Evolutionary conservation across 1,284 basidiomycete genomes (phyloP), one percentile per base, ranked within the genome.

Genomic region (Ustanciosporium gigantosporum): DNA sequence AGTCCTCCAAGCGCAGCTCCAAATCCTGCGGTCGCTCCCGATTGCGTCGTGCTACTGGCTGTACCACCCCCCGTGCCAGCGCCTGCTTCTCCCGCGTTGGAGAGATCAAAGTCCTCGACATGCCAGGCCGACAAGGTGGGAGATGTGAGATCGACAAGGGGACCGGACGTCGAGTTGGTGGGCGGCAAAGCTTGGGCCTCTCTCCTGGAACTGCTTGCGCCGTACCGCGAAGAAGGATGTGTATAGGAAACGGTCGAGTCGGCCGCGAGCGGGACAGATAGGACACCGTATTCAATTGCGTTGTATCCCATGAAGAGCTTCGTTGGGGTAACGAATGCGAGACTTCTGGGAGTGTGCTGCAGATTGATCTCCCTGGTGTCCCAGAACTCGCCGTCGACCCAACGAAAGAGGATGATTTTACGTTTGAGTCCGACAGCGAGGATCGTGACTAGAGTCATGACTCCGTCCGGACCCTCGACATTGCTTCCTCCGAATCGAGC

Each of bases 341-440:
- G 85, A 15, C 82, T 83, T 49, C 90, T 83, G 14, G 92, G 88
- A 5, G 90, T 91, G 74, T 96, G 93, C 2, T 90, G 88, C 5
- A 96, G 81, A 0, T 81, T 64, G 4, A 87, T 80, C 83, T 95
- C 91, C 80, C 86, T 86, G 31, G 83, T 80, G 36, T 87, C 87
- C 74, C 88, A 87, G 34, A 87, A 83, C 66, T 89, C 87, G 19
- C 89, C 88, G 66, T 91, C 88, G 60, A 75, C 58, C 90, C 91
- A 95, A 3, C 84, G 83, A 73, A 91, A 92, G 11, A 96, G 79
- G 2, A 94, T 85, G 1, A 91, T 84, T 76, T 88, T 90, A 58
- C 92, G 84, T 62, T 87, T 82, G 71, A 91, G 93, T 14, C 91
- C 93, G 6, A 97, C 83, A 4, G 91, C 83, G 8, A 98, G 81